These are phyloP conservation scores for Solanum sejunctum DNA, from an alignment of 257 asterid genomes.

Conservation along the genomic window DNA sequence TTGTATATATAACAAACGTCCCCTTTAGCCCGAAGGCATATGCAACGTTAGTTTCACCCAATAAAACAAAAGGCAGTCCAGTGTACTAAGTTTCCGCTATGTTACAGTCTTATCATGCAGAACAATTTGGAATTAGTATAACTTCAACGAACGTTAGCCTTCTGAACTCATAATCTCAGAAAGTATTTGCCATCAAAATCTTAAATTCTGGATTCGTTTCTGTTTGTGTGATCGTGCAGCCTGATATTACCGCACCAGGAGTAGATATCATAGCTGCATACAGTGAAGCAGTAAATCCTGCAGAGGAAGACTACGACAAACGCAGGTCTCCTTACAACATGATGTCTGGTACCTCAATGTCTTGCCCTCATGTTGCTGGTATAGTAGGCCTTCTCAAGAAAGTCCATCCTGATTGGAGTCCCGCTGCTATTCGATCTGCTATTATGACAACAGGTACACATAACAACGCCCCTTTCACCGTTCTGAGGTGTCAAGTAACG, in stretches of 20 bases:
- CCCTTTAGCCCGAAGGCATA: background rate
- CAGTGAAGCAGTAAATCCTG: constrained; percentile 14
- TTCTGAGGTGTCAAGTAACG: background rate
- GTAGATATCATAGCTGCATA: constrained; percentile 45
- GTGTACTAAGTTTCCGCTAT: background rate
- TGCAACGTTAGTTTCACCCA: background rate
- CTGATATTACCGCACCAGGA: constrained; percentile 70
- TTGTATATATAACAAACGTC: background rate
- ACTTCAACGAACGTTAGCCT: background rate
- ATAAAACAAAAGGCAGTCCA: background rate
- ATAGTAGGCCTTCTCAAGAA: constrained; percentile 39
- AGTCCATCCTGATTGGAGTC: constrained; percentile 53
- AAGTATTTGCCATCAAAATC: background rate
- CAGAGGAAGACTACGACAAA: constrained; percentile 4
- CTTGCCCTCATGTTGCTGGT: constrained; percentile 69
- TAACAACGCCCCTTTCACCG: background rate
- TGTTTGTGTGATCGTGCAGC: constrained; percentile 13
- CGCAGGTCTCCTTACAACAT: constrained; percentile 16
- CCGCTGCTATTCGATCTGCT: constrained; percentile 55
- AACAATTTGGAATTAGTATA: background rate
- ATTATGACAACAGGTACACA: constrained; percentile 38
- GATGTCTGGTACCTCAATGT: constrained; percentile 46
- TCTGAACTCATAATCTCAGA: background rate
- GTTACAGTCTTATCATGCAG: background rate
- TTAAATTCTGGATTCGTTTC: background rate